Conservation (phyloP, 2,329 filamentous ascomycete species). For the Incumbomyces lentus region DNA sequence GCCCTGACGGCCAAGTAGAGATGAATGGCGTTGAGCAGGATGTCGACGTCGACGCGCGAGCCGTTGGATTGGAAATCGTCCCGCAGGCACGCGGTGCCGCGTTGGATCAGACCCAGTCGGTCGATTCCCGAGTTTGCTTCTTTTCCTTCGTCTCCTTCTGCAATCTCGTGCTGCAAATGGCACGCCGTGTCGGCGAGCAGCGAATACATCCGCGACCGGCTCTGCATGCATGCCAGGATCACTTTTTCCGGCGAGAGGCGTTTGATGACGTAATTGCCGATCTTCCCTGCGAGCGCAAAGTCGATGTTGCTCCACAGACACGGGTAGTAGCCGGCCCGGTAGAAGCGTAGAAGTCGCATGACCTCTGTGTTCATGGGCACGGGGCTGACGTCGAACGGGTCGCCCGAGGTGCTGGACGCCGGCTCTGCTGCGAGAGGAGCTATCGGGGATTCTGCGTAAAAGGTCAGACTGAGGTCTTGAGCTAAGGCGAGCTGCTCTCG, state of each 20-base stretch:
- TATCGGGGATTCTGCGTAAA: no score
- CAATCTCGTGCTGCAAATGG: neutral
- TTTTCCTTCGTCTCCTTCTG: no score
- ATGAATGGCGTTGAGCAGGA: neutral
- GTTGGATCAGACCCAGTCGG: neutral
- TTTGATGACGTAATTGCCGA: neutral
- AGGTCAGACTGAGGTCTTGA: neutral
- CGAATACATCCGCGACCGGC: neutral
- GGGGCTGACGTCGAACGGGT: neutral
- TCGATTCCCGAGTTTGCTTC: neutral
- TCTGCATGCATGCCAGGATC: slow-evolving; percentile 2
- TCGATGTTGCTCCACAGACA: neutral
- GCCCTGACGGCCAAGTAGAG: neutral
- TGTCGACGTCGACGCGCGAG: neutral
- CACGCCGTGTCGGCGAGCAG: neutral
- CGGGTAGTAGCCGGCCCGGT: neutral
- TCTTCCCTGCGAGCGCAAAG: neutral
- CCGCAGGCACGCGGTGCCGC: neutral
- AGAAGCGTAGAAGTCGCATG: neutral
- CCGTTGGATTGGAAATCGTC: neutral
- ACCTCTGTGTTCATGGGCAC: neutral
- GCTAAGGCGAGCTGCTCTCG: neutral
- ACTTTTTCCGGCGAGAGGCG: neutral
- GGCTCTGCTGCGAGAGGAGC: no score
- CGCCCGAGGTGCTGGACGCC: neutral